Base-by-base conservation (phyloP, 2,329 filamentous ascomycete genomes). In the Hypoxylon sp. region DNA sequence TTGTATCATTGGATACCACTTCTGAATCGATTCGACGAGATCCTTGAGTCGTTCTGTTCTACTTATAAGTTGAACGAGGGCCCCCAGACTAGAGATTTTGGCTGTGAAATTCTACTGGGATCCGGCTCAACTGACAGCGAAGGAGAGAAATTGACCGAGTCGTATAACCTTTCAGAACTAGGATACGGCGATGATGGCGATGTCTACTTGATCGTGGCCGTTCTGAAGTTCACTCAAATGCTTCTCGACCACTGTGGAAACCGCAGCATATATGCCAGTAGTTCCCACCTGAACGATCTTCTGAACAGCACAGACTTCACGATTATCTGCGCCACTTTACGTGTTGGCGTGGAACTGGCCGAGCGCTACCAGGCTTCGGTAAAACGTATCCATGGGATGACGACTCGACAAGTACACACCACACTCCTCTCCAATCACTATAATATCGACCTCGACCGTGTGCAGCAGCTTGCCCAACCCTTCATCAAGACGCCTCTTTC, bases 1-100 rank as follows among this genome's bases (percentile, higher is more conserved):
- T 85, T 98, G 31, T 98, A 98, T 79, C 95, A 99, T 84, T 99
- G 97, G 97, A 98, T 99, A 73, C 91, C 93, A 29, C 87, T 97
- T 24, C 83, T 99, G 67, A 97, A 99, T 80, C 91, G 94, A 64
- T 98, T 99, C 80, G 96, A 99, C 81, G 89, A 88, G 76, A 90
- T 98, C 71, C 84, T 99, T 44, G 93, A 97, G 74, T 85, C 89
- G 42, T 94, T 97, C 79, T 94, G 91, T 80, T 86, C 88, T 63
- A 90, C 89, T 71, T 99, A 99, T 82, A 89, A 89, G 68, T 85
- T 99, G 62, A 88, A 89, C 68, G 87, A 91, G 65, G 94, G 93
- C 0, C 94, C 94, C 1, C 97, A 99, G 81, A 88, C 85, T 51
- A 87, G 90, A 73, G 88, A 93, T 29, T 97, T 98, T 75, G 86